These are phyloP conservation scores for Cyclostephanos tholiformis DNA, from an alignment of 108 stramenopile genomes.

Conservation along the genomic window DNA sequence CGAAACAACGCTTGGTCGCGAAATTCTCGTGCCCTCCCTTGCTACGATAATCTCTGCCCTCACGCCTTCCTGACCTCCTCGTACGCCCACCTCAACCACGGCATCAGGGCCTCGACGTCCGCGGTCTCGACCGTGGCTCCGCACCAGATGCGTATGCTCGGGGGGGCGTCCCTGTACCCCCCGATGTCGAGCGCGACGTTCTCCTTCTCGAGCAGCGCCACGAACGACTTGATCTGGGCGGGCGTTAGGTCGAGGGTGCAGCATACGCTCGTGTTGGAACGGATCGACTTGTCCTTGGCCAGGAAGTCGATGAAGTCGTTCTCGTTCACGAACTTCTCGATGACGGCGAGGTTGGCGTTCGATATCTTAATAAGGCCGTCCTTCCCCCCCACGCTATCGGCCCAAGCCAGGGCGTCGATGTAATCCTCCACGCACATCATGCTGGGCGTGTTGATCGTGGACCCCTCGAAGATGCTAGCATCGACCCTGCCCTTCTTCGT, in stretches of 20 bases:
- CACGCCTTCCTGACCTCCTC: conserved; percentile 77
- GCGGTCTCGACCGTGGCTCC: conserved; percentile 98
- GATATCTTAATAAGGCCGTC: conserved; percentile 91
- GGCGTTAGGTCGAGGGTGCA: conserved; percentile 90
- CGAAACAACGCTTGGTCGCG: not conserved
- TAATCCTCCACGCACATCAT: conserved; percentile 99
- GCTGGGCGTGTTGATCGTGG: conserved; percentile 99
- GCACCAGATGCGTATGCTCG: conserved; percentile 99
- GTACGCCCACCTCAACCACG: conserved; percentile 98
- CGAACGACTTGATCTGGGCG: conserved; percentile 97
- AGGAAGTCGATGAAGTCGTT: conserved; percentile 97
- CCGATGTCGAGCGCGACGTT: conserved; percentile 97
- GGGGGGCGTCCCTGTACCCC: conserved; percentile 99
- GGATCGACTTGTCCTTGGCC: conserved; percentile 93
- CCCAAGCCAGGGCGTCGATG: conserved; percentile 98
- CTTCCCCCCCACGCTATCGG: conserved; percentile 92
- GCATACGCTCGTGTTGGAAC: conserved; percentile 97
- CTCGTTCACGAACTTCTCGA: conserved; percentile 92
- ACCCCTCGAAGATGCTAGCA: conserved; percentile 93
- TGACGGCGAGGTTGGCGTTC: conserved; percentile 87
- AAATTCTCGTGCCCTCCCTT: not conserved
- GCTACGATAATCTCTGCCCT: not conserved
- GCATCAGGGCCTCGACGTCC: conserved; percentile 96
- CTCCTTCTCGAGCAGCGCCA: conserved; percentile 90
- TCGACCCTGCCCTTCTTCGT: conserved; percentile 98